phyloP scores from a whole-genome alignment of 164 flowering plant species.

The Echeveria elegans region DNA sequence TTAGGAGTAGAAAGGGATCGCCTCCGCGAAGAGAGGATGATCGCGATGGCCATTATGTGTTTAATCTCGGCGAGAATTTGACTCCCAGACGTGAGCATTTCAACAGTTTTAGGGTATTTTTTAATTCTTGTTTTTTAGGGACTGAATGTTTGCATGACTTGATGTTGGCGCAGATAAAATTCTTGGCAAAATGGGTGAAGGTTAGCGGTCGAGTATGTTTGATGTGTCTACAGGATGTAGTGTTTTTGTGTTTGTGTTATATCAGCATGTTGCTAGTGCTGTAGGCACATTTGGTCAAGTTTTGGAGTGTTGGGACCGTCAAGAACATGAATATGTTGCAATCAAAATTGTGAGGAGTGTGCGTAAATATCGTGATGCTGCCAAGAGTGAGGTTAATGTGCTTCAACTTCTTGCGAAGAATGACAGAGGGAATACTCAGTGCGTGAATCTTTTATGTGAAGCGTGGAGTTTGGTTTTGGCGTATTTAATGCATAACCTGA shows the following conservation, averaged over 20 bases:
- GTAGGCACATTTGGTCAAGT: constrained; percentile 98
- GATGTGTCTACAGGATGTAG: constrained; percentile 34
- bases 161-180: constrained; percentile 59
- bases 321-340: constrained; percentile 57
- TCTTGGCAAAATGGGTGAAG: constrained; percentile 93
- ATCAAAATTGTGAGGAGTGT: constrained; percentile 75
- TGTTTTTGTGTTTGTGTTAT: constrained; percentile 36
- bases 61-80: constrained; percentile 64
- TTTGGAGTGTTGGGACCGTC: constrained; percentile 93
- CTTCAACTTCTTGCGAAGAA: constrained; percentile 56
- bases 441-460: constrained; percentile 15
- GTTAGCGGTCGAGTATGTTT: constrained; percentile 46
- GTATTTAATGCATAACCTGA: background rate
- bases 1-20: constrained; percentile 24
- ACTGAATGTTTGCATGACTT: background rate
- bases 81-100: constrained; percentile 67
- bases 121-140: background rate
- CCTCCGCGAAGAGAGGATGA: constrained; percentile 83
- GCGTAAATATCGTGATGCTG: constrained; percentile 78
- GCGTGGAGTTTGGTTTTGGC: too few relatives aligned
- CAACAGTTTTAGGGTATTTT: background rate
- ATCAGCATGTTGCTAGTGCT: constrained; percentile 56
- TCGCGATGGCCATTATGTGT: constrained; percentile 75
- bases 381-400: constrained; percentile 78
- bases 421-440: constrained; percentile 48